Base-by-base conservation (phyloP, 2,329 filamentous ascomycete species). In the Fusarium sp. region DNA sequence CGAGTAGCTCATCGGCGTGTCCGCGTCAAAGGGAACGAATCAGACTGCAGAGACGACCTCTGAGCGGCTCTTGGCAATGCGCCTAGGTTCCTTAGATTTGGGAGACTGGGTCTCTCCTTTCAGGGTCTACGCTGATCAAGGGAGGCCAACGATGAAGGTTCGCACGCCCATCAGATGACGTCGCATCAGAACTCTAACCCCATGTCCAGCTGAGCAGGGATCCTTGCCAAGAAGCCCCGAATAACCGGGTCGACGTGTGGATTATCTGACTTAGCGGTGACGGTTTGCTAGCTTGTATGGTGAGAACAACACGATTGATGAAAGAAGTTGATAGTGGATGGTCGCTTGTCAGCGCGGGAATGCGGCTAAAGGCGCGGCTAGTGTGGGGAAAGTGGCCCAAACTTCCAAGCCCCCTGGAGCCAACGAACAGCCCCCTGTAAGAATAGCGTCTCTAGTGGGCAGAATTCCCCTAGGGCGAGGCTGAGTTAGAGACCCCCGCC, bases 141-240 rank as follows among this genome's bases (percentile, higher is more conserved):
- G 55, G 66, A 69, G 67, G 67, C 62, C 66, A 63, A 67, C 66
- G 15, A 58, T 21, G 38, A 31, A 13, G 49, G 7, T 7, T 33
- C 22, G 34, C 28, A 26, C 49, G 49, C 39, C 54, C 33, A 19
- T 15, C 11, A 19, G 24, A 67, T 59, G 67, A 69, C 49, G 50
- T 50, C 42, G 62, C 44, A 55, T 69, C 54, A 69, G 57, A 69
- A 67, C 62, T 36, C 54, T 59, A 69, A 42, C 44, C 51, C 53
- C 68, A 69, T 60, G 55, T 66, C 68, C 68, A 71, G 68, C 68
- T 71, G 68, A 62, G 46, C 68, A 71, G 54, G 68, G 68, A 61
- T 70, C n/a, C 26, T 46, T 7, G 51, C 57, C 49, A 55, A 67
- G 65, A 65, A 65, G 26, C 51, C 36, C 65, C 65, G 43, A 66